Base-by-base conservation (phyloP, 768 basidiomycete species). In the Agrocybe chaxingu region DNA sequence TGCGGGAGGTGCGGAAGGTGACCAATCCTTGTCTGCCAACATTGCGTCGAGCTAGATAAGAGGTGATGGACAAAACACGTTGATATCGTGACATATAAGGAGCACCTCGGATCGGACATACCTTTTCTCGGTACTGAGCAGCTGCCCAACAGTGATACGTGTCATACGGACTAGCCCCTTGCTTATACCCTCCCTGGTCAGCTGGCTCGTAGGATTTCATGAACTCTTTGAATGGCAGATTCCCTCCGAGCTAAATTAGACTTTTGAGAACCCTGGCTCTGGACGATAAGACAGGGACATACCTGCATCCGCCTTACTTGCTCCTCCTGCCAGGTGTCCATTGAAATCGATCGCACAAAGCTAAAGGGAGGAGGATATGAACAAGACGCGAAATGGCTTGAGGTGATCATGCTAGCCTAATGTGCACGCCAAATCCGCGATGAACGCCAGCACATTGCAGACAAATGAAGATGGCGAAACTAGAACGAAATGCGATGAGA, bases 61-160 rank as follows among this genome's bases (percentile, higher is more conserved):
- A 24, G 24, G 43, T 44, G 51, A 50, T 44, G 42, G 45, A 43
- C 37, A 31, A 48, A 19, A 45, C 16, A 51, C 47, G 48, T 52
- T 55, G 19, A 48, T 57, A 53, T 47, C 40, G 19, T 50, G 41
- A 36, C 45, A 51, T 48, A 30, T n/a, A 51, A 43, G 47, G 41
- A 45, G 24, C 5, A 24, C 36, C 53, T 37, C 39, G n/a, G 37
- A 32, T 37, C 41, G 4, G 37, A 52, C 73, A 47, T 57, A 89
- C 94, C 78, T 97, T 99, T 68, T 94, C 91, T 38, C 89, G 83
- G 69, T 98, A 98, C 69, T 98, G 94, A 2, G 88, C 75, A 1
- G 94, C 96, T 2, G 94, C 90, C 92, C 95, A 97, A 35, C 82
- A 88, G 62, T 92, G 91, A 68, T 98, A 98, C 48, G 81, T 92